Evolutionary conservation across 164 flowering plant species (phyloP), one percentile per base, ranked within the genome.

Genomic region (Aristolochia fimbriata): DNA sequence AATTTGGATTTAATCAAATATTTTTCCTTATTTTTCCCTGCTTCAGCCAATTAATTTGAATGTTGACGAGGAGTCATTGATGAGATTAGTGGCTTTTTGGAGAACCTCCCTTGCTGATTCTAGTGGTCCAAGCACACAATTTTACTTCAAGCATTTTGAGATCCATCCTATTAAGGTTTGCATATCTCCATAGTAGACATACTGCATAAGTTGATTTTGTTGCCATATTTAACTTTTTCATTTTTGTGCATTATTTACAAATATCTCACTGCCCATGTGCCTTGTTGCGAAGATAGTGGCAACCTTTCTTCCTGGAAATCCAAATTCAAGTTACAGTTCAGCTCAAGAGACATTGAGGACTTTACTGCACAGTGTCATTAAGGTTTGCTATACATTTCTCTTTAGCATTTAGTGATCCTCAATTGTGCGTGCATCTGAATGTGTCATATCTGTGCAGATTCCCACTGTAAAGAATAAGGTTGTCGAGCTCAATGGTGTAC

Each of bases 61-160:
- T 71, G 69, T 93, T 61, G 98, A 93, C 63, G 98, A 93, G 82
- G 98, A 89, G 69, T 87, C 98, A 24, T 68, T 93, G 41, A 86
- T 87, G 94, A 87, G 67, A 76, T 70, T 87, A 52, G 96, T 81
- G 58, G 83, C 96, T 56, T 93, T 93, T 73, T 93, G 94, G 96
- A 80, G 98, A 76, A 75, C 75, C 62, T 93, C 98, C 60, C 84
- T 89, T 14, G 80, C 81, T 76, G 73, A 76, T 59, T 70, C 91
- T 62, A 79, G 65, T 57, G 60, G 78, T 47, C 81, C 48, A 37
- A 83, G 94, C 74, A 80, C 47, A 60, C 88, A 81, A 64, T 89
- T 72, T 71, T 89, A 93, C 68, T 89, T 93, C 68, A 89, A 86
- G 64, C 91, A 86, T 77, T 93, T 93, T 81, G 98, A 93, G 78